Percentiles rank a stretch among this genome's conserved stretches.
These are phyloP conservation scores for Zygnema circumcarinatum DNA, from an alignment of 139 green algal genomes.

Conservation along the genomic window DNA sequence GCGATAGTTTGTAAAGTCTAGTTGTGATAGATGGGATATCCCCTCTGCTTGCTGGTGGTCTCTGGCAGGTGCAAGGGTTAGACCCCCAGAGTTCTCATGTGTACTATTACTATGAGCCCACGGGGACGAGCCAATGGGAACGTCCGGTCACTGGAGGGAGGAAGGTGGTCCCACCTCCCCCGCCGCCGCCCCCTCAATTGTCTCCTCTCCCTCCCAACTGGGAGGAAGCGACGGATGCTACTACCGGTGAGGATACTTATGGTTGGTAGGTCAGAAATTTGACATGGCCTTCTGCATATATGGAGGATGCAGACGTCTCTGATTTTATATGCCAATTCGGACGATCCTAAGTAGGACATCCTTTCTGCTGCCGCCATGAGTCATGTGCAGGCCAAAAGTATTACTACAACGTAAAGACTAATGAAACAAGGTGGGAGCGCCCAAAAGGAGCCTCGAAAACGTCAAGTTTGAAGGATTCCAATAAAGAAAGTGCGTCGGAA, in stretches of 20 bases:
- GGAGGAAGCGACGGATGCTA: constrained; percentile 35
- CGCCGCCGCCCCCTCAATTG: constrained; percentile 41
- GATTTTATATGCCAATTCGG: too few relatives aligned
- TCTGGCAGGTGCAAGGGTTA: constrained; percentile 30
- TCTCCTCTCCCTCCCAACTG: constrained; percentile 33
- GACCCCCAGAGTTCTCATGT: constrained; percentile 15
- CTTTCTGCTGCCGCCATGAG: background rate
- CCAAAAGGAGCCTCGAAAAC: constrained; percentile 24
- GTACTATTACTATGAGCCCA: constrained; percentile 55
- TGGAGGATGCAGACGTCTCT: too few relatives aligned
- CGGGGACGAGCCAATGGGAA: constrained; percentile 58
- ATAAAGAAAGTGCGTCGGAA: background rate
- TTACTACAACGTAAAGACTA: constrained; percentile 58
- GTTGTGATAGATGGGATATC: too few relatives aligned
- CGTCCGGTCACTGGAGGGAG: background rate
- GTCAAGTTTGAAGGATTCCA: background rate
- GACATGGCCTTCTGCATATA: too few relatives aligned
- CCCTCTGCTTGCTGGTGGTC: too few relatives aligned
- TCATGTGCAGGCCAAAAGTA: constrained; percentile 58
- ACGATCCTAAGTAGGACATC: too few relatives aligned
- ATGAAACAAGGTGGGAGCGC: constrained; percentile 57
- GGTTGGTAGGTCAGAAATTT: too few relatives aligned
- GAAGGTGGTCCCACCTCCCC: constrained; percentile 13
- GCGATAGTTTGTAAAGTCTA: too few relatives aligned
- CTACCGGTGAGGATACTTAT: constrained; percentile 44